phyloP scores from a whole-genome alignment of 2,329 filamentous ascomycete species.

The Fusarium pilosicola region DNA sequence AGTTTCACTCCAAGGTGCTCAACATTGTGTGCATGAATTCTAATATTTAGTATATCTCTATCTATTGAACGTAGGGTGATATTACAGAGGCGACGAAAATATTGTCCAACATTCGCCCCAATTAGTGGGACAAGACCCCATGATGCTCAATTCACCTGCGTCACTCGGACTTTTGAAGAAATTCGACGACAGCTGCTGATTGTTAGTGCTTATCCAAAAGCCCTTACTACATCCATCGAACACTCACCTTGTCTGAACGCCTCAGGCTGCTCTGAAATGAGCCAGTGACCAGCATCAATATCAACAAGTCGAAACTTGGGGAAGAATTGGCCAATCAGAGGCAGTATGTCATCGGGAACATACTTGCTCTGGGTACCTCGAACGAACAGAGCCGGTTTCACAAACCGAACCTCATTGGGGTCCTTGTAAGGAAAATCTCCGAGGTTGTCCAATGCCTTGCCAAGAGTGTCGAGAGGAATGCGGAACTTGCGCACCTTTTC shows the following conservation, averaged over 20 bases:
- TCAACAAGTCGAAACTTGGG: slow-evolving; percentile 78
- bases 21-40: neutral
- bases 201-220: neutral
- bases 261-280: slow-evolving; percentile 88
- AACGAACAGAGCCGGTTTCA: slow-evolving; percentile 83
- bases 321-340: slow-evolving; percentile 84
- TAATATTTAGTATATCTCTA: slow-evolving; percentile 6
- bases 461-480: slow-evolving; percentile 79
- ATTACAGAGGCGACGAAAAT: slow-evolving; percentile 3
- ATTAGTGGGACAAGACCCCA: slow-evolving; percentile 15
- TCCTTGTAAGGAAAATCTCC: slow-evolving; percentile 90
- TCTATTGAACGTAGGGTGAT: slow-evolving; percentile 12
- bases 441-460: slow-evolving; percentile 74
- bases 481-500: slow-evolving; percentile 75
- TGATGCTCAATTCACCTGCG: neutral
- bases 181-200: slow-evolving; percentile 69
- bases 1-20: neutral
- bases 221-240: neutral
- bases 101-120: slow-evolving; percentile 8
- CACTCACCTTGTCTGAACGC: slow-evolving; percentile 76
- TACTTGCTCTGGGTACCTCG: slow-evolving; percentile 81
- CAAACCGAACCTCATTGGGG: slow-evolving; percentile 73
- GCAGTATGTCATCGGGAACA: slow-evolving; percentile 81
- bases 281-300: slow-evolving; percentile 85
- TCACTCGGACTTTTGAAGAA: slow-evolving; percentile 63